Conservation (phyloP, 2,329 filamentous ascomycete genomes). For the Colletotrichum cereale region DNA sequence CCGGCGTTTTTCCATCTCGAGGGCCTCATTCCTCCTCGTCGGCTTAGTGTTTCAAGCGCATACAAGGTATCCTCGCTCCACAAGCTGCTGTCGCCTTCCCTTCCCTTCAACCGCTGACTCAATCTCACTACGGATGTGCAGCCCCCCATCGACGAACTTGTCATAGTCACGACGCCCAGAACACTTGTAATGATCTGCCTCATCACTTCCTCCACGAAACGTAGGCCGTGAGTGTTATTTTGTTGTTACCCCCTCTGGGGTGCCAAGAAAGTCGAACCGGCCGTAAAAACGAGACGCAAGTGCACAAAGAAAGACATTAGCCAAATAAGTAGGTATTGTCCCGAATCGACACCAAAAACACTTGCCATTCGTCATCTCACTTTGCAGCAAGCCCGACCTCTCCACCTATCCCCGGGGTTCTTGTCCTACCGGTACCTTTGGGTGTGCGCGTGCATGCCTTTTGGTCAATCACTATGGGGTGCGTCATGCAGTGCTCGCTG, state of each 20-base stretch:
- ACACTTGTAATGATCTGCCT: slow-evolving; percentile 16
- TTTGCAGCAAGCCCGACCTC: slow-evolving; percentile 21
- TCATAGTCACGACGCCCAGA: background rate
- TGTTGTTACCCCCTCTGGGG: background rate
- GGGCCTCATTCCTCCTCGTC: slow-evolving; percentile 5
- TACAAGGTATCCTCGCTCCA: background rate
- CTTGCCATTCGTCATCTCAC: slow-evolving; percentile 1
- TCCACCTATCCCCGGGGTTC: slow-evolving; percentile 1
- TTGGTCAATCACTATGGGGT: slow-evolving; percentile 26
- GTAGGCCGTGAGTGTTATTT: background rate
- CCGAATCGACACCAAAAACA: slow-evolving; percentile 1
- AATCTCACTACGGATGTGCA: slow-evolving; percentile 9
- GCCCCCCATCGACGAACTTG: background rate
- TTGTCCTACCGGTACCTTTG: slow-evolving; percentile 17
- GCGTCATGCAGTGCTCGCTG: slow-evolving; percentile 25
- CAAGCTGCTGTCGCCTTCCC: background rate
- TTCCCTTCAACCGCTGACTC: background rate
- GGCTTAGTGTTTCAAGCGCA: slow-evolving; percentile 3
- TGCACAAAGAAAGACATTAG: background rate
- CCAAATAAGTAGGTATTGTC: background rate
- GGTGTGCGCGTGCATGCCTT: slow-evolving; percentile 10
- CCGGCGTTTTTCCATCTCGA: background rate
- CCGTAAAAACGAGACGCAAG: slow-evolving; percentile 4
- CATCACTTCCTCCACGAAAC: slow-evolving; percentile 9
- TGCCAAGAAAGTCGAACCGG: slow-evolving; percentile 19